phyloP scores from a whole-genome alignment of 345 rosid genomes.

The Sonneratia caseolaris region DNA sequence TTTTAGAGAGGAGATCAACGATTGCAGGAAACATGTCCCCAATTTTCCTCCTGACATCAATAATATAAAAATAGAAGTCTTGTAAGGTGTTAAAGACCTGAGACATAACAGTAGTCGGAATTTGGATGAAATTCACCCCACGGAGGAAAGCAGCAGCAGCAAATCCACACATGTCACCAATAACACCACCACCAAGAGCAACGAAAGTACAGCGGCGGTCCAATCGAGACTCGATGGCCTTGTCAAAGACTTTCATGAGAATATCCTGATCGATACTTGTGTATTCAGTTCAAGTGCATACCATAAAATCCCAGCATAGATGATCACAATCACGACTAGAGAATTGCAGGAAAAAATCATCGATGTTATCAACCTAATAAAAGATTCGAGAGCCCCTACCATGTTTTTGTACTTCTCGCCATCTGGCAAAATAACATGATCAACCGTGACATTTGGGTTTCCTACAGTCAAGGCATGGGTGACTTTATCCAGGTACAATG shows the following conservation, averaged over 20 bases:
- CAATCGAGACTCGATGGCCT: constrained; percentile 79
- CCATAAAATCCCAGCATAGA: background rate
- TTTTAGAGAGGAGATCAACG: background rate
- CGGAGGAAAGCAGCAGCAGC: constrained; percentile 96
- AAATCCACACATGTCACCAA: constrained; percentile 96
- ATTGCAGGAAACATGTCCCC: background rate
- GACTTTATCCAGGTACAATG: constrained; percentile 71
- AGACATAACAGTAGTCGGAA: constrained; percentile 97
- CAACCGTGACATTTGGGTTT: constrained; percentile 76
- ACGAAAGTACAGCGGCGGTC: constrained; percentile 84
- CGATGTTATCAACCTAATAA: background rate
- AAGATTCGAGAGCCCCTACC: constrained; percentile 28
- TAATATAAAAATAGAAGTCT: background rate
- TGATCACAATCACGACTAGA: background rate
- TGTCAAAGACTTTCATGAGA: constrained; percentile 87
- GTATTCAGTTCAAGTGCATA: background rate
- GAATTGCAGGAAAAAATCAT: background rate
- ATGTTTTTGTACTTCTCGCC: constrained; percentile 88
- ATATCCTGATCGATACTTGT: constrained; percentile 37
- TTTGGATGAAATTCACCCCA: constrained; percentile 96
- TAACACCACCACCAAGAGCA: constrained; percentile 97
- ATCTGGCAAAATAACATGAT: constrained; percentile 77
- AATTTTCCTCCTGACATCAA: background rate
- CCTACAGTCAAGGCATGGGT: constrained; percentile 65
- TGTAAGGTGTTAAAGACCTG: constrained; percentile 38